These are phyloP conservation scores for Friedmanniomyces simplex DNA, from an alignment of 495 filamentous ascomycete species.

Conservation along the genomic window DNA sequence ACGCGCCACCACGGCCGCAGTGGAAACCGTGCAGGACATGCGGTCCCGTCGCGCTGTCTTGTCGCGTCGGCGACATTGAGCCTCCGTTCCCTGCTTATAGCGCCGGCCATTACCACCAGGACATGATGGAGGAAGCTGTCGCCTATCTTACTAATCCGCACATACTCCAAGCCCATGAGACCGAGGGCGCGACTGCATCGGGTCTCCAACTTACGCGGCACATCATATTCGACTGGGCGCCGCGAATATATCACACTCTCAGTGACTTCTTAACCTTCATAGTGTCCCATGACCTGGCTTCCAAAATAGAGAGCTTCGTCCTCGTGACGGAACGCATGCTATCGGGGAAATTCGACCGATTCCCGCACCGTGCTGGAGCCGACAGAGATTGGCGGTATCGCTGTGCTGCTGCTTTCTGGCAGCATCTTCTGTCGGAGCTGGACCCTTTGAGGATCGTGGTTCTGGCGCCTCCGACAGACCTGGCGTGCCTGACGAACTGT, in stretches of 20 bases:
- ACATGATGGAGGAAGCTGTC: neutral
- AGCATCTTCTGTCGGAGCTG: constrained; percentile 7
- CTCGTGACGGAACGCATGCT: neutral
- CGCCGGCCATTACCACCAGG: neutral
- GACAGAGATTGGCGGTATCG: constrained; percentile 8
- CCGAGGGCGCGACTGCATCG: neutral
- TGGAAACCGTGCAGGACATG: neutral
- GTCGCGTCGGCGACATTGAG: neutral
- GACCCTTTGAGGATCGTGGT: constrained; percentile 6
- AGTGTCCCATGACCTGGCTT: neutral
- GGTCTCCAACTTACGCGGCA: neutral
- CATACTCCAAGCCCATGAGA: neutral
- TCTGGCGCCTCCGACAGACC: constrained; percentile 16
- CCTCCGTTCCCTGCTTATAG: neutral
- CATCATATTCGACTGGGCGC: neutral
- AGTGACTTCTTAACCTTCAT: constrained; percentile 13
- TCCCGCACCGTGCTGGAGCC: neutral
- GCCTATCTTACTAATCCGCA: neutral
- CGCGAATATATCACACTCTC: constrained; percentile 6
- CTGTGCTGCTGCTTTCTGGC: constrained; percentile 14
- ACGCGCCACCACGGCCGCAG: neutral
- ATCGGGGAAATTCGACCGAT: neutral
- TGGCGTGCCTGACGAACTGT: constrained; percentile 12
- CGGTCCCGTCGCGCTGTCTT: neutral
- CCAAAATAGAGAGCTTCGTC: constrained; percentile 5